Conservation (phyloP, 2,329 filamentous ascomycete species). For the Xylaria sp. region DNA sequence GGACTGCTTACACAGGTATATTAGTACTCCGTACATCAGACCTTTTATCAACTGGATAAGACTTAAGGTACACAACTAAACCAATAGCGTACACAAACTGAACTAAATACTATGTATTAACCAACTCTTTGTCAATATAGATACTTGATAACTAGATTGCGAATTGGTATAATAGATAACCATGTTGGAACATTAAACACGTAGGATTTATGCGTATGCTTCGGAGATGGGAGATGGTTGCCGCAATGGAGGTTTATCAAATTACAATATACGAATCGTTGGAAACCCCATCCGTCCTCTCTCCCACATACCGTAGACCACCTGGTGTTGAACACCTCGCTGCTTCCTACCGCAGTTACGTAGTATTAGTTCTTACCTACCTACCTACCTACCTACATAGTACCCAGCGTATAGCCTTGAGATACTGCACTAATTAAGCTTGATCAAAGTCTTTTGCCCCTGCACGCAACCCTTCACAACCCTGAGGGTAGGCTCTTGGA, state of each 20-base stretch:
- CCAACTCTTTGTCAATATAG: not conserved
- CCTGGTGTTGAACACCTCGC: not conserved
- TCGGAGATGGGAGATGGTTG: constrained; percentile 13
- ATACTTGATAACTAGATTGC: not conserved
- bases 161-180: not conserved
- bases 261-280: constrained; percentile 22
- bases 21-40: too few relatives aligned
- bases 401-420: too few relatives aligned
- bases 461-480: constrained; percentile 15
- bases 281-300: not conserved
- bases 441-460: constrained; percentile 21
- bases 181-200: not conserved
- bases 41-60: not conserved
- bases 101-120: not conserved
- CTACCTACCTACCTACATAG: not conserved
- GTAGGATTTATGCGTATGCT: not conserved
- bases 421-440: constrained; percentile 7
- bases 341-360: not conserved
- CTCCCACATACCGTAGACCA: not conserved
- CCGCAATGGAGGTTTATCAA: constrained; percentile 17
- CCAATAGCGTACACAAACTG: not conserved
- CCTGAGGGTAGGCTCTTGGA: too few relatives aligned
- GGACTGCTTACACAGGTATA: not conserved
- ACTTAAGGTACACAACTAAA: not conserved
- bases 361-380: not conserved